These are phyloP conservation scores for Penicillium silybi DNA, from an alignment of 495 filamentous ascomycete species.

Conservation along the genomic window DNA sequence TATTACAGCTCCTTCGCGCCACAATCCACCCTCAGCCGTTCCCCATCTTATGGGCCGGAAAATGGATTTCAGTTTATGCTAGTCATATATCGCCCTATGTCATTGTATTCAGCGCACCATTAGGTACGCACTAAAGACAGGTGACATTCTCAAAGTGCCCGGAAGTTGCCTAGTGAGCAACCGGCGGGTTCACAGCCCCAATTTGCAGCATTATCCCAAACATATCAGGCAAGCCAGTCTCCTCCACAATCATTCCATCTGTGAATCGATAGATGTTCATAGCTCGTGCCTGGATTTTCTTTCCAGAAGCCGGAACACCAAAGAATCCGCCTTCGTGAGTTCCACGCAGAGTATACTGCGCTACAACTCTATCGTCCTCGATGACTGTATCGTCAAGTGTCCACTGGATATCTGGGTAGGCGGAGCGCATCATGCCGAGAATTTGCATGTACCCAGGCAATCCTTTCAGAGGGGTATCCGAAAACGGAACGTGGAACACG, in stretches of 20 bases:
- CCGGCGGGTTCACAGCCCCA: neutral
- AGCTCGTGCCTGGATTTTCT: slow-evolving; percentile 1
- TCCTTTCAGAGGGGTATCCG: slow-evolving; percentile 1
- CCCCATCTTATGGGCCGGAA: no score
- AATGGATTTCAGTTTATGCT: no score
- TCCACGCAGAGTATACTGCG: slow-evolving; percentile 5
- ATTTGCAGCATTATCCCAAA: slow-evolving; percentile 5
- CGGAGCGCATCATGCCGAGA: slow-evolving; percentile 6
- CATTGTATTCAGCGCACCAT: no score
- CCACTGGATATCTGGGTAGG: slow-evolving; percentile 7
- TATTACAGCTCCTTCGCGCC: no score
- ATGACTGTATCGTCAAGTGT: slow-evolving; percentile 6
- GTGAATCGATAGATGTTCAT: slow-evolving; percentile 1
- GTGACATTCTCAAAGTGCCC: neutral
- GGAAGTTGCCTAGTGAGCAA: neutral
- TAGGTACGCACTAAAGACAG: no score
- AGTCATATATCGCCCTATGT: no score
- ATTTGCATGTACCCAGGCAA: slow-evolving; percentile 4
- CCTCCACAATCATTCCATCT: slow-evolving; percentile 3
- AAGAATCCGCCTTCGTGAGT: slow-evolving; percentile 8
- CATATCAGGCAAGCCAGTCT: slow-evolving; percentile 1
- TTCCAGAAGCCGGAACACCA: slow-evolving; percentile 3
- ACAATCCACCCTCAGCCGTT: no score
- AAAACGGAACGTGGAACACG: slow-evolving; percentile 5
- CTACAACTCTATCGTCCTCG: slow-evolving; percentile 4